These are phyloP conservation scores for Pseudocercospora fijiensis DNA, from an alignment of 2,329 filamentous ascomycete species.

Conservation along the genomic window DNA sequence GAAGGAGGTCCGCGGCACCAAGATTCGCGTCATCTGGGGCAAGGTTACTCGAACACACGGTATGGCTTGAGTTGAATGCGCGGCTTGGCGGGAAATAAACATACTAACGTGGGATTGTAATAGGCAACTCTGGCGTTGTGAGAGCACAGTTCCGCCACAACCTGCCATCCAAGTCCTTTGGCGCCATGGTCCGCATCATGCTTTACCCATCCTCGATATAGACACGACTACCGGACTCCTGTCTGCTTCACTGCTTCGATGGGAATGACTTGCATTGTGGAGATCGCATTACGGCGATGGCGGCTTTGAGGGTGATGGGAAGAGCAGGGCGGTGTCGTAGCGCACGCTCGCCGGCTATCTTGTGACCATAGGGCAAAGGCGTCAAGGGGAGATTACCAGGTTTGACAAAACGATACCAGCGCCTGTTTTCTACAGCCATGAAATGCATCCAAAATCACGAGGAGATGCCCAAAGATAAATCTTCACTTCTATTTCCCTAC, in stretches of 20 bases:
- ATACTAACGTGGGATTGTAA: constrained; percentile 27
- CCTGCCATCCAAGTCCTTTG: constrained; percentile 94
- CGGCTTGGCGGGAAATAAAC: not conserved
- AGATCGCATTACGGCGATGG: constrained; percentile 4
- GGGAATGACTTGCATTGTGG: constrained; percentile 8
- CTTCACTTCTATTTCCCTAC: not conserved
- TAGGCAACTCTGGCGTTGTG: constrained; percentile 96
- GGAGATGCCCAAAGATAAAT: not conserved
- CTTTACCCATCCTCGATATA: constrained; percentile 45
- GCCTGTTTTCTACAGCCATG: constrained; percentile 9
- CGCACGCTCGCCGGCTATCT: constrained; percentile 6
- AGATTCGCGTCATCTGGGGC: constrained; percentile 98
- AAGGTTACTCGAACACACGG: constrained; percentile 95
- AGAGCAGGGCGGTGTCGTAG: constrained; percentile 4
- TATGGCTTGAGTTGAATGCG: constrained; percentile 46
- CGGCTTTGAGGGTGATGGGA: constrained; percentile 2
- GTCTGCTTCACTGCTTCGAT: constrained; percentile 8
- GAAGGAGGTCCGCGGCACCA: constrained; percentile 93
- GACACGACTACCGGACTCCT: constrained; percentile 16
- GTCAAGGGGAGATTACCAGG: constrained; percentile 8
- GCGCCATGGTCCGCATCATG: constrained; percentile 54
- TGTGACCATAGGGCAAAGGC: constrained; percentile 4
- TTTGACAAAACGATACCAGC: constrained; percentile 6
- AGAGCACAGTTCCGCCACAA: constrained; percentile 96
- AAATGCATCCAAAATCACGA: constrained; percentile 7